A percentile compares a stretch with the other conserved stretches of the same genome.
phyloP scores from a whole-genome alignment of 1,284 basidiomycete species.

The Tylopilus sp. region DNA sequence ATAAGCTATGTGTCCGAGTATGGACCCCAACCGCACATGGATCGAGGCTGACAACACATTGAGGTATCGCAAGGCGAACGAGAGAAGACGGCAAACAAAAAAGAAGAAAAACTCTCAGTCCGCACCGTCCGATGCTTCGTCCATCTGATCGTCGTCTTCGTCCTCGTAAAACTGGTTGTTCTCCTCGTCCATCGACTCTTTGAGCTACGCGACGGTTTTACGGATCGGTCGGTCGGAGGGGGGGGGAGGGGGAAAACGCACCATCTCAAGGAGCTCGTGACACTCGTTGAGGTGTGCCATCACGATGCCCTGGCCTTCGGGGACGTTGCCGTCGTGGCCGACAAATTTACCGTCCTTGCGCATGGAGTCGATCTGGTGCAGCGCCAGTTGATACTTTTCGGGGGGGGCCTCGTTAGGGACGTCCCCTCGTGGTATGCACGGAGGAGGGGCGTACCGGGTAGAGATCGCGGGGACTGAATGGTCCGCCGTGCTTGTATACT shows the following conservation, averaged over 20 bases:
- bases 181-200: slow-evolving; percentile 71
- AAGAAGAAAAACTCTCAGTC: slow-evolving; percentile 9
- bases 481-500: slow-evolving; percentile 94
- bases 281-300: slow-evolving; percentile 96
- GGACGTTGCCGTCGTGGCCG: slow-evolving; percentile 77
- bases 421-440: background rate
- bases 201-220: slow-evolving; percentile 46
- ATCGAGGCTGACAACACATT: slow-evolving; percentile 1
- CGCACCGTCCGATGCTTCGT: slow-evolving; percentile 8
- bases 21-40: background rate
- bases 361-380: slow-evolving; percentile 94
- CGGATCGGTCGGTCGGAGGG: too few relatives aligned
- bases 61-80: background rate
- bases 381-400: slow-evolving; percentile 84
- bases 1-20: background rate
- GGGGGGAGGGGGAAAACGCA: slow-evolving; percentile 32
- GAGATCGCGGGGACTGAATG: slow-evolving; percentile 91
- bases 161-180: slow-evolving; percentile 52
- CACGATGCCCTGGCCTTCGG: slow-evolving; percentile 96
- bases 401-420: background rate
- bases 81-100: background rate
- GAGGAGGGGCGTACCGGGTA: slow-evolving; percentile 71
- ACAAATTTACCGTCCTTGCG: slow-evolving; percentile 92
- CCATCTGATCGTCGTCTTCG: slow-evolving; percentile 37
- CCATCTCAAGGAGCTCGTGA: slow-evolving; percentile 93